Evolutionary conservation across 306 rosid genomes (phyloP).

Genomic region (Glycine soja): DNA sequence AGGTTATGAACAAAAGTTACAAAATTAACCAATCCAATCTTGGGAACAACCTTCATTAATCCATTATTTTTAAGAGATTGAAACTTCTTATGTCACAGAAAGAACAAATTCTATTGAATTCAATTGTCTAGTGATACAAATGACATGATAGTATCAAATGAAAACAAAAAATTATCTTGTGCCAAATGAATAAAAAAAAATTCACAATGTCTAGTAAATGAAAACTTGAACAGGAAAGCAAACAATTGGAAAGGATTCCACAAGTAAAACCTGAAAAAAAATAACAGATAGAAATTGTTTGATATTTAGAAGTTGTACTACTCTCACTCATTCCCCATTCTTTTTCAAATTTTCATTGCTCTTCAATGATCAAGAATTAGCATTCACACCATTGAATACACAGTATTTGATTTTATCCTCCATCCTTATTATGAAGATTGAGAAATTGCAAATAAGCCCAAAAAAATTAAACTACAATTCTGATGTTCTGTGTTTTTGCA

Average conservation of each 20-base stretch:
- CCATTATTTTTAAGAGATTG: constrained; percentile 11
- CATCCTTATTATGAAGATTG: constrained; percentile 2
- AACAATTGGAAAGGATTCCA: constrained; percentile 2
- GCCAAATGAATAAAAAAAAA: not conserved
- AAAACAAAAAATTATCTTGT: not conserved
- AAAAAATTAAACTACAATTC: constrained; percentile 3
- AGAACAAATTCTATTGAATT: constrained; percentile 16
- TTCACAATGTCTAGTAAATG: not conserved
- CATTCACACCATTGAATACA: not conserved
- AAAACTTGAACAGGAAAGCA: constrained; percentile 23
- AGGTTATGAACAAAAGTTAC: constrained; percentile 21
- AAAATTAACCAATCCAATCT: constrained; percentile 1
- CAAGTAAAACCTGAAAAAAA: not conserved
- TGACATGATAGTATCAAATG: not conserved
- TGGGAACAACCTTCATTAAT: constrained; percentile 19
- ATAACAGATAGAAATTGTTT: too few species aligned
- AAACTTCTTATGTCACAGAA: not conserved
- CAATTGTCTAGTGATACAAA: constrained; percentile 22
- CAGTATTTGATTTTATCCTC: constrained; percentile 4
- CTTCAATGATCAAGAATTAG: not conserved
- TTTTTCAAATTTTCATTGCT: not conserved
- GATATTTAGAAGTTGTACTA: too few species aligned
- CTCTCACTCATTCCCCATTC: not conserved
- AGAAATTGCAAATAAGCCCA: not conserved
- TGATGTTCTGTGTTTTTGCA: not conserved